Evolutionary conservation across 2,329 filamentous ascomycete genomes (phyloP).

Genomic region (Dactylellina sp.): DNA sequence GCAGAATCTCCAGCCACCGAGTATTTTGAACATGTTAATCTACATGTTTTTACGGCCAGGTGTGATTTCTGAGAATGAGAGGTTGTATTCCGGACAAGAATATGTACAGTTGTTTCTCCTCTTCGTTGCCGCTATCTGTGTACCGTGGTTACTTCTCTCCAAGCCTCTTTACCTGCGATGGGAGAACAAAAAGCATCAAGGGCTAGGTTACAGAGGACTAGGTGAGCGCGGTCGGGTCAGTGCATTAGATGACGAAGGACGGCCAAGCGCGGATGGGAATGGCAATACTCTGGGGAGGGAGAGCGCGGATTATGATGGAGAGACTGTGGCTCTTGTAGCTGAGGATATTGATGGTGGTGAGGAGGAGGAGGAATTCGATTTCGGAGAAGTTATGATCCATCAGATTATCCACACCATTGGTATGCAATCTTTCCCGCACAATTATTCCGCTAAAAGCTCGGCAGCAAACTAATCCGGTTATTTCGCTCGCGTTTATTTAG

Average conservation of each 20-base stretch:
- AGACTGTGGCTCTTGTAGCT: constrained; percentile 87
- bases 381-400: constrained; percentile 97
- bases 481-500: constrained; percentile 64
- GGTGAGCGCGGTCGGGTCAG: constrained; percentile 83
- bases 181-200: constrained; percentile 90
- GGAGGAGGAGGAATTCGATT: constrained; percentile 96
- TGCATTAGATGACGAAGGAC: constrained; percentile 87
- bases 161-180: constrained; percentile 95
- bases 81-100: constrained; percentile 81
- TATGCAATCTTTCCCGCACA: constrained; percentile 64
- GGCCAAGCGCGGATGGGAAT: constrained; percentile 65
- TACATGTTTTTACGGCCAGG: constrained; percentile 98
- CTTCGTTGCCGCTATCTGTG: constrained; percentile 83
- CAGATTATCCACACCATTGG: constrained; percentile 98
- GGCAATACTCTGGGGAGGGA: constrained; percentile 71
- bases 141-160: constrained; percentile 89
- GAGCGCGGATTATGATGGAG: constrained; percentile 79
- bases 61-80: constrained; percentile 72
- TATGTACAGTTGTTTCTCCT: constrained; percentile 81
- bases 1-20: constrained; percentile 77
- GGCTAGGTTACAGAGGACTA: constrained; percentile 83
- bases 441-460: constrained; percentile 2
- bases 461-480: not conserved
- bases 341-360: constrained; percentile 79
- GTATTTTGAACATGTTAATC: constrained; percentile 97